These are phyloP conservation scores for Lasiosphaeria ovina DNA, from an alignment of 495 filamentous ascomycete genomes.

Conservation along the genomic window DNA sequence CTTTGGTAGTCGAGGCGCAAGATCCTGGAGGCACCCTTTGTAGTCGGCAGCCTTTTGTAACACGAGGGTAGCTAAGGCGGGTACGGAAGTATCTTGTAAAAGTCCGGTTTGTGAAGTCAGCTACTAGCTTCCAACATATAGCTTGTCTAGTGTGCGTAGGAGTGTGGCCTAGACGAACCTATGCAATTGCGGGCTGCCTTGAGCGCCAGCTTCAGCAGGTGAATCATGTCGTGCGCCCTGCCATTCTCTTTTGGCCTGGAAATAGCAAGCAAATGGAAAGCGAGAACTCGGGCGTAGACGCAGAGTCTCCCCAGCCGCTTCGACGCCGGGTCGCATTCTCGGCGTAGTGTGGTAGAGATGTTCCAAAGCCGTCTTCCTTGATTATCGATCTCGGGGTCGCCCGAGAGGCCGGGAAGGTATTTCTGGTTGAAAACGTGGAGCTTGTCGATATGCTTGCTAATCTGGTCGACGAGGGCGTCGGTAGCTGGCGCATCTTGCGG, in stretches of 20 bases:
- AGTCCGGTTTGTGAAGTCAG: not conserved
- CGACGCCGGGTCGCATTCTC: constrained; percentile 21
- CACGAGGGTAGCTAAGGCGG: constrained; percentile 55
- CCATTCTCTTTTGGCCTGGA: constrained; percentile 39
- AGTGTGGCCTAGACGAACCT: constrained; percentile 42
- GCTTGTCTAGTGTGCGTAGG: not conserved
- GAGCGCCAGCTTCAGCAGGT: constrained; percentile 64
- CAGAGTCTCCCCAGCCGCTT: constrained; percentile 26
- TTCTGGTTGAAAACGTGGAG: constrained; percentile 27
- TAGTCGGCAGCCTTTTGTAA: constrained; percentile 65
- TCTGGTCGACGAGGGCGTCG: constrained; percentile 35
- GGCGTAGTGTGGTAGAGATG: constrained; percentile 52
- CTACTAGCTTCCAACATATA: not conserved
- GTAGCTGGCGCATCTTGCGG: constrained; percentile 18
- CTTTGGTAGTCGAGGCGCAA: constrained; percentile 23
- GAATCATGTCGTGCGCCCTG: constrained; percentile 41
- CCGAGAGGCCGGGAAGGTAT: constrained; percentile 13
- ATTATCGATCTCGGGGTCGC: constrained; percentile 47
- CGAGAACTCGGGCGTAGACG: constrained; percentile 57
- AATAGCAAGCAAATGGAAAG: constrained; percentile 66
- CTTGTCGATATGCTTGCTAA: constrained; percentile 34
- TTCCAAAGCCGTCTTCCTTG: constrained; percentile 66
- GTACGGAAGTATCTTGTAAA: constrained; percentile 47
- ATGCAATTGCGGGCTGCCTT: constrained; percentile 65
- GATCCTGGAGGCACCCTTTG: constrained; percentile 53